Evolutionary conservation across 2,329 filamentous ascomycete genomes (phyloP).

Genomic region (Aspergillus fructus): DNA sequence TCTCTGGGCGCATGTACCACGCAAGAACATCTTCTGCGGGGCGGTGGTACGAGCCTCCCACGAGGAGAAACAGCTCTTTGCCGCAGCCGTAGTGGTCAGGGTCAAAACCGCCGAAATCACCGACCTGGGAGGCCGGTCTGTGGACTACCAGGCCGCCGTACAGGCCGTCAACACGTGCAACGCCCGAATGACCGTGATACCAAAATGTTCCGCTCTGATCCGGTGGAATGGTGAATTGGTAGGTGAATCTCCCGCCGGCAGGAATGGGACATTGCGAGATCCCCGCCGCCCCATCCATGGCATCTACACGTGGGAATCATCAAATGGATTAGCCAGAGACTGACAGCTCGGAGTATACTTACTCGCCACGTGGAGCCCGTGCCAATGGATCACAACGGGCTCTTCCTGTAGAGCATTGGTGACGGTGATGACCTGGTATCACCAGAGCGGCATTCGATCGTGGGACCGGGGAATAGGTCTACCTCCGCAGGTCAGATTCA

Average conservation of each 20-base stretch:
- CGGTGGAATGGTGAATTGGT: constrained; percentile 40
- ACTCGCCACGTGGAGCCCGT: constrained; percentile 47
- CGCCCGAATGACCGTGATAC: constrained; percentile 49
- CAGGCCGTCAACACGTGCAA: constrained; percentile 47
- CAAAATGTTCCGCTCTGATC: constrained; percentile 49
- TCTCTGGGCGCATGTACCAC: constrained; percentile 45
- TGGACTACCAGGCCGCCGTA: constrained; percentile 52
- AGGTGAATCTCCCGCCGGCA: constrained; percentile 53
- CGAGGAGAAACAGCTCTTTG: constrained; percentile 46
- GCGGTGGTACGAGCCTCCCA: constrained; percentile 53
- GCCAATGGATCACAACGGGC: constrained; percentile 48
- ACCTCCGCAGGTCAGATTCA: not conserved
- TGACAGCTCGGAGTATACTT: not conserved
- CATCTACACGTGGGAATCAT: constrained; percentile 19
- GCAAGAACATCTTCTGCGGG: constrained; percentile 41
- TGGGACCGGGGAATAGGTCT: constrained; percentile 51
- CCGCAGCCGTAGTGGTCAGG: constrained; percentile 26
- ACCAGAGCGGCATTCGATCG: constrained; percentile 49
- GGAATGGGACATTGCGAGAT: constrained; percentile 68
- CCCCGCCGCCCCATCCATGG: constrained; percentile 68
- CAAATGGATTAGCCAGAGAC: not conserved
- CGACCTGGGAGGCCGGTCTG: constrained; percentile 29
- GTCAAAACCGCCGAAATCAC: no score
- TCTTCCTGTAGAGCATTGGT: constrained; percentile 42
- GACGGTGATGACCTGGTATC: constrained; percentile 45